These are phyloP conservation scores for Spathaspora girioi DNA, from an alignment of 805 yeast genomes.

Conservation along the genomic window DNA sequence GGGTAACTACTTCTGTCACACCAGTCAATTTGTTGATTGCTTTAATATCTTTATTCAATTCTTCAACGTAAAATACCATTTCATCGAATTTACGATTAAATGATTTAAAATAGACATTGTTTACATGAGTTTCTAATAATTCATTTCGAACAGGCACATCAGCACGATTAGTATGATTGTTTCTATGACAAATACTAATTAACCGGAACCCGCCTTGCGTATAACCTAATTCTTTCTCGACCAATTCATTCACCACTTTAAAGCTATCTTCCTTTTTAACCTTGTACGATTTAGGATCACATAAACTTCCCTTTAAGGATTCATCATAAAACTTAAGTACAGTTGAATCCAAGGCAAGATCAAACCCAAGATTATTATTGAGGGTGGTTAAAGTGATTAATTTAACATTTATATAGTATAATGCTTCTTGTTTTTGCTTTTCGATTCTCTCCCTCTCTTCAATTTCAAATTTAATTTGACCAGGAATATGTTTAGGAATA, in stretches of 20 bases:
- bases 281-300: conserved; percentile 48
- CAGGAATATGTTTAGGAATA: conserved; percentile 64
- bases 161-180: conserved; percentile 69
- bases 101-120: conserved; percentile 45
- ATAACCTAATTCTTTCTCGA: conserved; percentile 43
- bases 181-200: conserved; percentile 64
- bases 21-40: conserved; percentile 19
- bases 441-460: conserved; percentile 52
- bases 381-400: conserved; percentile 55
- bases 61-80: conserved; percentile 65
- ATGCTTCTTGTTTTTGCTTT: conserved; percentile 63
- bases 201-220: conserved; percentile 40
- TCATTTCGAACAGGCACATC: conserved; percentile 32
- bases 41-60: conserved; percentile 40
- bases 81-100: conserved; percentile 46
- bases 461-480: conserved; percentile 60
- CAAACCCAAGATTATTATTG: conserved; percentile 65
- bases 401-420: conserved; percentile 45
- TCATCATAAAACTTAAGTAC: conserved; percentile 43
- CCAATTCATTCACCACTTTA: conserved; percentile 44
- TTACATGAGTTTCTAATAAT: conserved; percentile 40
- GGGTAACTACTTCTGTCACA: conserved; percentile 9
- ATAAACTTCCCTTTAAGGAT: conserved; percentile 26
- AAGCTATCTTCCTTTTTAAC: conserved; percentile 56
- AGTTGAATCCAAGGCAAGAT: conserved; percentile 63